These are phyloP conservation scores for Rosa multiflora DNA, from an alignment of 306 rosid species.

Conservation along the genomic window DNA sequence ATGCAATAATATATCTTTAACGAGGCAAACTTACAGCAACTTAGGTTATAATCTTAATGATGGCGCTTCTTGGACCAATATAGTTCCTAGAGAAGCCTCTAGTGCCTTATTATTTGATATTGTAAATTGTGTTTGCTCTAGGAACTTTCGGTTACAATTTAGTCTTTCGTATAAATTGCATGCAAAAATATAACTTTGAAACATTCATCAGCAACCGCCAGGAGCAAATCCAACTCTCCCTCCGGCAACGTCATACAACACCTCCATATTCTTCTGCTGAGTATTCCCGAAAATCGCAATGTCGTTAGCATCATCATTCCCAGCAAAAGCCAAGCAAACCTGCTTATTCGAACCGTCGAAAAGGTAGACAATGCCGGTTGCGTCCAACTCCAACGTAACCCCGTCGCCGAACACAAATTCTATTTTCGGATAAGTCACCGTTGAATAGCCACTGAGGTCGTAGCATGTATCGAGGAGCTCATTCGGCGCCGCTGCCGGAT, in stretches of 20 bases:
- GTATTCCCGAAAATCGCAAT: slow-evolving; percentile 59
- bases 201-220: slow-evolving; percentile 34
- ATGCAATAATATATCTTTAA: too few relatives aligned
- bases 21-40: too few relatives aligned
- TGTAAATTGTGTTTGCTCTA: too few relatives aligned
- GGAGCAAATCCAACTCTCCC: slow-evolving; percentile 56
- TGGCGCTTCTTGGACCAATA: too few relatives aligned
- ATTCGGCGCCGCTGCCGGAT: background rate
- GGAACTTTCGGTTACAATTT: too few relatives aligned
- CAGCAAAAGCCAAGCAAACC: slow-evolving; percentile 62
- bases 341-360: slow-evolving; percentile 15
- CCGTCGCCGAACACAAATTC: slow-evolving; percentile 15
- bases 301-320: slow-evolving; percentile 33
- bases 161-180: background rate
- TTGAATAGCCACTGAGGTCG: background rate
- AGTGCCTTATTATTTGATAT: too few relatives aligned
- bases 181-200: background rate
- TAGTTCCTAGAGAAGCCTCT: too few relatives aligned
- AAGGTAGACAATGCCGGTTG: background rate
- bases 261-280: slow-evolving; percentile 58
- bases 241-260: slow-evolving; percentile 60
- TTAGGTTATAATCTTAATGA: too few relatives aligned
- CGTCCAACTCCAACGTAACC: background rate
- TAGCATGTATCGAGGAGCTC: slow-evolving; percentile 24
- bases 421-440: slow-evolving; percentile 10